Base-by-base conservation (phyloP, 345 rosid genomes). In the Raphanus raphanistrum region DNA sequence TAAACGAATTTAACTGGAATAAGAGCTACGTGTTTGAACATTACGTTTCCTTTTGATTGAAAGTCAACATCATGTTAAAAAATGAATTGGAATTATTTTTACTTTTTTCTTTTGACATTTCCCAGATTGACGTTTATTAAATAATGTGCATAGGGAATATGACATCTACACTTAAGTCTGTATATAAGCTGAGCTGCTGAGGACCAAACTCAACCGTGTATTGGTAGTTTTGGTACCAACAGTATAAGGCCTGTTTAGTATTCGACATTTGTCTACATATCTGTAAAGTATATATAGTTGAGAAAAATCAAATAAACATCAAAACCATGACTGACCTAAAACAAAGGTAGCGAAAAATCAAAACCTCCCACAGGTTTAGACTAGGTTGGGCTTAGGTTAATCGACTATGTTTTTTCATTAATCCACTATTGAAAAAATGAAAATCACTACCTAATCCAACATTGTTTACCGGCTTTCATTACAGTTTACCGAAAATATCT, bases 361-460 rank as follows among this genome's bases (percentile, higher is more conserved):
- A 28, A 76, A 13, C 64, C 62, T 50, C 62, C 70, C 63, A 69
- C 63, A 38, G 36, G 45, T 75, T 66, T 66, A 55, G 71, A 65
- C 63, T 21, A 73, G 35, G 8, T 0, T 2, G 27, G 11, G 50
- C 60, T 62, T 59, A n/a, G 12, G 59, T 41, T 27, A 28, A 15
- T 41, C 17, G n/a, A 13, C 21, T 25, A 32, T 50, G 69, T 63
- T 38, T 38, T 38, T 38, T 38, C 8, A 36, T 36, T 8, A 41
- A 41, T 41, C 48, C 48, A 41, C 48, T 41, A 10, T 11, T 26
- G 63, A 58, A 58, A 58, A 58, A 58, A 4, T 62, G 33, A 62
- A 16, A 62, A 72, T 48, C 13, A 35, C 25, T 21, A 31, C 54
- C 25, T 11, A 50, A 36, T 26, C 6, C 54, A 36, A 16, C 66